Evolutionary conservation across 73 alveolate genomes (phyloP).

Genomic region (Paraurostyla sp.): DNA sequence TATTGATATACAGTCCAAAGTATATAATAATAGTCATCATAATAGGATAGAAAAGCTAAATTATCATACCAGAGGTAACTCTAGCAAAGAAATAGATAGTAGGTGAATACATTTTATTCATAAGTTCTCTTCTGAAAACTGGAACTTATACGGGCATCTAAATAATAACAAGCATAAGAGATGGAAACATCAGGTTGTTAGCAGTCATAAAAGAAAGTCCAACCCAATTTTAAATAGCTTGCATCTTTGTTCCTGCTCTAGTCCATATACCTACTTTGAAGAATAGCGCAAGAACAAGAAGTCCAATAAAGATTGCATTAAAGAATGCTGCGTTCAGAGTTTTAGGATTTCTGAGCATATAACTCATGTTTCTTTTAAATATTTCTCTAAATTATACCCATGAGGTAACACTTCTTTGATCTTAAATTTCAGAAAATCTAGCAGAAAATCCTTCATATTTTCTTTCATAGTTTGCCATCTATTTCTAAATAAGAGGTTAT

Average conservation of each 20-base stretch:
- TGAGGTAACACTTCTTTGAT: constrained; percentile 3
- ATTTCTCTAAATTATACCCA: constrained; percentile 44
- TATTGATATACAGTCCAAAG: constrained; percentile 17
- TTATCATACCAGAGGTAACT: constrained; percentile 18
- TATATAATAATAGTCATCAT: constrained; percentile 21
- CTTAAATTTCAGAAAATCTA: constrained; percentile 12
- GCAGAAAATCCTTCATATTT: constrained; percentile 49
- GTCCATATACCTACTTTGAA: constrained; percentile 23
- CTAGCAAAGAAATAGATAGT: constrained; percentile 53
- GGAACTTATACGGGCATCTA: constrained; percentile 68
- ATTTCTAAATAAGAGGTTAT: neutral
- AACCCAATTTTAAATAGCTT: constrained; percentile 16
- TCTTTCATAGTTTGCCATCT: neutral
- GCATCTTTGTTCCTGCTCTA: too few species aligned
- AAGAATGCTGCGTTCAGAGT: constrained; percentile 20
- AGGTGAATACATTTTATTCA: constrained; percentile 51
- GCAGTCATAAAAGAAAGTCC: constrained; percentile 59
- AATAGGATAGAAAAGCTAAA: constrained; percentile 18
- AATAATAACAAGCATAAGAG: constrained; percentile 29
- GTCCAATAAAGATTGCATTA: constrained; percentile 31
- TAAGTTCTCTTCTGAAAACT: constrained; percentile 61
- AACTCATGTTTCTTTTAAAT: constrained; percentile 38
- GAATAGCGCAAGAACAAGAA: constrained; percentile 18
- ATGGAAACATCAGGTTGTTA: constrained; percentile 45
- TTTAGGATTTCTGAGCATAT: constrained; percentile 51